Evolutionary conservation across 2,329 filamentous ascomycete species (phyloP), one percentile per base, ranked within the genome.

Genomic region (Trichoderma gracile): DNA sequence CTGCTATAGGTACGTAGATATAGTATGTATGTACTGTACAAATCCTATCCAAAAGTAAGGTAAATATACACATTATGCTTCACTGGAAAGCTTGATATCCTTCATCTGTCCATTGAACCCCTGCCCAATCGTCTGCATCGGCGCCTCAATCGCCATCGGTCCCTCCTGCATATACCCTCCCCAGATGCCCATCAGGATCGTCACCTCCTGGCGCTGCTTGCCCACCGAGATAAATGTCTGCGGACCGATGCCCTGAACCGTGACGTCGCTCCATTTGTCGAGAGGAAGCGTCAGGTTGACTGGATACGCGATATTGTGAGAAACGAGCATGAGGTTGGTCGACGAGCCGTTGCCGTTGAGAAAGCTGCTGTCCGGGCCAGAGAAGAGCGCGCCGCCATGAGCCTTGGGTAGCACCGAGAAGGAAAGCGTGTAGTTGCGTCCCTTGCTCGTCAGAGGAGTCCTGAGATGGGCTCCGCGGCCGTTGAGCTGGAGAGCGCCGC

Each of bases 391-490:
- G 6, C 66, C 66, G n/a, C 63, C 61, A 10, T 40, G n/a, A n/a
- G 43, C 49, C 14, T 55, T 54, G 2, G 66, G 66, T 10, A 68
- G 71, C 1, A 83, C 69, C 0, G 76, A 74, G 15, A 86, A 77
- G 0, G 79, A 76, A 1, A 87, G 76, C 0, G 80, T 84, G 71
- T 86, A 86, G 69, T 85, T 77, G 65, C 82, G 77, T 3, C 85
- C 85, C 69, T 87, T 87, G 53, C 80, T 82, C 0, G 73, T 73
- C 3, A 85, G 69, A 0, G 82, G 82, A 0, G 82, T 85, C 4
- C 67, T 72, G 3, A 85, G 65, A 3, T 73, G 72, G 55, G 59
- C 59, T 69, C 82, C 84, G 1, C 71, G 65, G 0, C 73, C 65
- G 2, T 71, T 69, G 25, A 82, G 67, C 0, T 68, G 55, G 2